Conservation (phyloP, 208 protist genomes). For the Acanthamoeba royreba region DNA sequence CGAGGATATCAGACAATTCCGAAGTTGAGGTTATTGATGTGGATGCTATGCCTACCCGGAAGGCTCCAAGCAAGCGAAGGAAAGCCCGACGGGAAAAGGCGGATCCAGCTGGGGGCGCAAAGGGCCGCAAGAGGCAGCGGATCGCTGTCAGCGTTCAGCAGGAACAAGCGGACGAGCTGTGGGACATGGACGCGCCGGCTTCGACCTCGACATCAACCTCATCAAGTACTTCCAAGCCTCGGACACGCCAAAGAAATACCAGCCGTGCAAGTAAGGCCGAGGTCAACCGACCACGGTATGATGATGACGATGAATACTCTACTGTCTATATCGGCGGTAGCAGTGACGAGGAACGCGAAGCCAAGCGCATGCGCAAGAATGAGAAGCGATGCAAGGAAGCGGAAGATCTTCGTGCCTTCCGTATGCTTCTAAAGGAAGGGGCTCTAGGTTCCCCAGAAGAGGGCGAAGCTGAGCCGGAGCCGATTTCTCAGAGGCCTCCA, state of each 20-base stretch:
- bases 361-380: not conserved
- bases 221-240: no score
- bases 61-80: not conserved
- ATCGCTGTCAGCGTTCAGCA: no score
- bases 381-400: not conserved
- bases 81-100: not conserved
- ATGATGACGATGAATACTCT: not conserved
- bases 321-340: not conserved
- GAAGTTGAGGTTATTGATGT: not conserved
- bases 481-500: not conserved
- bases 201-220: no score
- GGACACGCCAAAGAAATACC: no score
- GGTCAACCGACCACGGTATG: no score
- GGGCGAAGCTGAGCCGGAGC: not conserved
- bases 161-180: no score
- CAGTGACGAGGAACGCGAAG: not conserved
- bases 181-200: no score
- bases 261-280: no score
- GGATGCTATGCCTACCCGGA: not conserved
- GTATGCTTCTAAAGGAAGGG: not conserved
- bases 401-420: not conserved
- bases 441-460: not conserved
- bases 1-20: not conserved
- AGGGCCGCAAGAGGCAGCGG: not conserved
- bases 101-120: not conserved